A percentile compares a stretch with the other conserved stretches of the same genome.
Conservation (phyloP, 1,284 basidiomycete species). For the Boletus semigastroideus region DNA sequence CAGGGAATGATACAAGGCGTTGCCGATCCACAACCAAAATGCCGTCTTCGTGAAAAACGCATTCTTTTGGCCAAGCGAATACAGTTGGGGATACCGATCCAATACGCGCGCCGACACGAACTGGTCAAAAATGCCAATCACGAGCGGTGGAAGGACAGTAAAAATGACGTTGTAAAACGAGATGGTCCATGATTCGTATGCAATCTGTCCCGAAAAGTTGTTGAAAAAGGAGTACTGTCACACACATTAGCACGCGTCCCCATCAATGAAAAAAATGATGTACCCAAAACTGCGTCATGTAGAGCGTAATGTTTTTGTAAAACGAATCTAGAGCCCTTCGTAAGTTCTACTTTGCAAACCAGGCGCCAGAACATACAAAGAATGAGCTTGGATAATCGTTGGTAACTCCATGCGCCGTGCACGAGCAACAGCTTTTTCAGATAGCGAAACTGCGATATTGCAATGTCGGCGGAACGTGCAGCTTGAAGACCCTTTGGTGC, state of each 20-base stretch:
- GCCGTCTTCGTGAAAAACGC: slow-evolving; percentile 88
- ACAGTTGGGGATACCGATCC: slow-evolving; percentile 96
- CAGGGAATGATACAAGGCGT: slow-evolving; percentile 81
- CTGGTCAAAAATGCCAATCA: slow-evolving; percentile 97
- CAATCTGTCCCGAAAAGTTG: slow-evolving; percentile 98
- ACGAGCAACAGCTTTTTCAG: slow-evolving; percentile 95
- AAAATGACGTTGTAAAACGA: slow-evolving; percentile 93
- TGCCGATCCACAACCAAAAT: slow-evolving; percentile 95
- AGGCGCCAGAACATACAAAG: slow-evolving; percentile 62
- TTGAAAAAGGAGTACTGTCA: slow-evolving; percentile 94
- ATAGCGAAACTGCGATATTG: slow-evolving; percentile 98
- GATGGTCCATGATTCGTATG: slow-evolving; percentile 98
- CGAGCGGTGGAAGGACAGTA: slow-evolving; percentile 93
- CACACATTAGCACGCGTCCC: neutral
- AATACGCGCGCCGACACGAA: slow-evolving; percentile 96
- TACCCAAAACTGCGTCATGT: slow-evolving; percentile 98
- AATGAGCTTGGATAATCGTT: slow-evolving; percentile 92
- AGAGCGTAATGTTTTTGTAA: slow-evolving; percentile 96
- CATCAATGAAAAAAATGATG: slow-evolving; percentile 21
- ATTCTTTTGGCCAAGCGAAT: slow-evolving; percentile 89
- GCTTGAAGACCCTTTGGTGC: slow-evolving; percentile 84
- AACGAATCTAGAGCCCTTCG: slow-evolving; percentile 66
- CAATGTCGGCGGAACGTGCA: slow-evolving; percentile 93
- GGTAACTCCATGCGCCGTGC: slow-evolving; percentile 98
- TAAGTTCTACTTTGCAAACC: neutral